phyloP scores from a whole-genome alignment of 2,329 filamentous ascomycete genomes.

The Trichophyton schoenleinii region DNA sequence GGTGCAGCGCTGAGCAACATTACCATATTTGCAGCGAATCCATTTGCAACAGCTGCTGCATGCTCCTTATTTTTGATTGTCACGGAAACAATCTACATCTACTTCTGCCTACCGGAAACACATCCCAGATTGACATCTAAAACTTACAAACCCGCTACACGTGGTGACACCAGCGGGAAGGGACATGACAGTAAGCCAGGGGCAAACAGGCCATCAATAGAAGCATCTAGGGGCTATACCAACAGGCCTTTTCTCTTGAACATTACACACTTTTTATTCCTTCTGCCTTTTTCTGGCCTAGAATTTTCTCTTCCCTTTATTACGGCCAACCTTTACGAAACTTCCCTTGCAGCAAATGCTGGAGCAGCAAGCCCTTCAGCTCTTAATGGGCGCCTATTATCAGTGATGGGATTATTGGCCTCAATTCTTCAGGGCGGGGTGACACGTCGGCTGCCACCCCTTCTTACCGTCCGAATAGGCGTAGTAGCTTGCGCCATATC shows the following conservation, averaged over 20 bases:
- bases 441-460: slow-evolving; percentile 68
- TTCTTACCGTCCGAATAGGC: slow-evolving; percentile 67
- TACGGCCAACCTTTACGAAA: slow-evolving; percentile 86
- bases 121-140: slow-evolving; percentile 34
- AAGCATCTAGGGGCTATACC: slow-evolving; percentile 29
- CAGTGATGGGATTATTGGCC: slow-evolving; percentile 81
- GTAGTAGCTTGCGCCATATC: slow-evolving; percentile 64
- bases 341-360: slow-evolving; percentile 34
- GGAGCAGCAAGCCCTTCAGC: slow-evolving; percentile 39
- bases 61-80: slow-evolving; percentile 78
- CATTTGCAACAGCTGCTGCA: slow-evolving; percentile 82
- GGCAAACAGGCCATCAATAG: slow-evolving; percentile 14
- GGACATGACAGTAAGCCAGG: slow-evolving; percentile 17
- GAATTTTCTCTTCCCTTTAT: slow-evolving; percentile 96
- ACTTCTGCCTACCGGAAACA: slow-evolving; percentile 74
- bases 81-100: slow-evolving; percentile 77
- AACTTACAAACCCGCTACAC: not conserved
- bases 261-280: slow-evolving; percentile 73
- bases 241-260: slow-evolving; percentile 80
- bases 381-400: slow-evolving; percentile 73
- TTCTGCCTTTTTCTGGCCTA: slow-evolving; percentile 96
- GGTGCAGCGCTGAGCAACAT: slow-evolving; percentile 76
- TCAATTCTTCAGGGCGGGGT: slow-evolving; percentile 89
- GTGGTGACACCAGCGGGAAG: slow-evolving; percentile 15
- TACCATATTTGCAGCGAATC: slow-evolving; percentile 68